A percentile compares a stretch with the other conserved stretches of the same genome.
Conservation (phyloP, 768 basidiomycete species). For the Floccularia luteovirens region DNA sequence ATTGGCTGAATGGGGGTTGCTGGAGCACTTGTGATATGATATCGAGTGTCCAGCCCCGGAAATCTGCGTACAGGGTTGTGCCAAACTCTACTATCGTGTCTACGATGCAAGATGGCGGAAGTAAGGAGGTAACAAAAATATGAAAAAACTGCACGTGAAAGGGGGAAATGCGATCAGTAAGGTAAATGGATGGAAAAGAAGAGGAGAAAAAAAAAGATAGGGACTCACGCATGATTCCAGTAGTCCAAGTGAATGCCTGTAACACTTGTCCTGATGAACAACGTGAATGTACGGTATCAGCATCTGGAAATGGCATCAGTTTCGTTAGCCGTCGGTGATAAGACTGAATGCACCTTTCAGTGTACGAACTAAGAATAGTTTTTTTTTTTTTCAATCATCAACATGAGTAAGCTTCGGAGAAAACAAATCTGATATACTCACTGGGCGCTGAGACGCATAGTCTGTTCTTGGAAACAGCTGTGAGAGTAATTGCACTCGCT, state of each 20-base stretch:
- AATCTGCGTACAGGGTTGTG: constrained; percentile 37
- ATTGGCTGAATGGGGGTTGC: constrained; percentile 21
- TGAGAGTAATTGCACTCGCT: constrained; percentile 42
- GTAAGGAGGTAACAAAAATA: constrained; percentile 47
- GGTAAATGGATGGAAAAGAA: background rate
- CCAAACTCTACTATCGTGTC: constrained; percentile 45
- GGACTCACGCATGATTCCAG: constrained; percentile 20
- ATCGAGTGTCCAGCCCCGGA: constrained; percentile 20
- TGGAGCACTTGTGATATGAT: constrained; percentile 23
- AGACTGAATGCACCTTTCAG: too few relatives aligned
- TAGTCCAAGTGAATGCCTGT: constrained; percentile 54
- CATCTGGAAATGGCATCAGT: too few relatives aligned
- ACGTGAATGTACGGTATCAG: constrained; percentile 9
- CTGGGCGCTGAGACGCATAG: too few relatives aligned
- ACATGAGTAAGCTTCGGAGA: too few relatives aligned
- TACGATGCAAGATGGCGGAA: constrained; percentile 28
- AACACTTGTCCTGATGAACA: constrained; percentile 53
- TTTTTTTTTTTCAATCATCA: too few relatives aligned
- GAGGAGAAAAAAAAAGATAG: background rate
- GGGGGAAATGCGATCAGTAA: constrained; percentile 2
- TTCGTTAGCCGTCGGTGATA: too few relatives aligned
- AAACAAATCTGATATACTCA: too few relatives aligned
- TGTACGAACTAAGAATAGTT: too few relatives aligned
- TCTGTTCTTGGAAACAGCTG: too few relatives aligned
- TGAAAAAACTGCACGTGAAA: constrained; percentile 37